A percentile compares a stretch with the other conserved stretches of the same genome.
Evolutionary conservation across 2,329 filamentous ascomycete species (phyloP).

Genomic region (Sphaerostilbella broomeana): DNA sequence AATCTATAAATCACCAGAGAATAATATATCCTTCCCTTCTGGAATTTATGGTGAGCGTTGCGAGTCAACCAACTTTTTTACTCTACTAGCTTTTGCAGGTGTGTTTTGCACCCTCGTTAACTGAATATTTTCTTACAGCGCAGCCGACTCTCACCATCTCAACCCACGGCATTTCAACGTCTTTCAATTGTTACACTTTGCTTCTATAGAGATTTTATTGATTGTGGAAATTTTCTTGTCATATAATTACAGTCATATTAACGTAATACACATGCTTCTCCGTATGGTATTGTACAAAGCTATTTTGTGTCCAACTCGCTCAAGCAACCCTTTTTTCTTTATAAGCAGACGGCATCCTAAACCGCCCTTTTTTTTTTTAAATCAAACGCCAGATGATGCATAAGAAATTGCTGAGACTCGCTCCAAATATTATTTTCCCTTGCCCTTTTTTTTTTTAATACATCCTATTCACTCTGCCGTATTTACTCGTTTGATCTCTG

Average conservation of each 20-base stretch:
- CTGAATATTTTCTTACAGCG: no score
- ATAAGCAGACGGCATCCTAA: no score
- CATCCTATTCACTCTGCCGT: neutral
- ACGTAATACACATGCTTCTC: conserved; percentile 16
- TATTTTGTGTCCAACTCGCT: conserved; percentile 1
- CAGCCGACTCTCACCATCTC: no score
- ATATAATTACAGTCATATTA: conserved; percentile 2
- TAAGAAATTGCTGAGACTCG: conserved; percentile 2
- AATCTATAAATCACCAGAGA: no score
- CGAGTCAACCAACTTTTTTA: no score
- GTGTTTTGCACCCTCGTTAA: conserved; percentile 24
- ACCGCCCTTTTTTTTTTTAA: neutral
- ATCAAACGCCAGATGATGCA: conserved; percentile 12
- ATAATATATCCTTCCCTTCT: no score
- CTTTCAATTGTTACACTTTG: no score
- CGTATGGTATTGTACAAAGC: conserved; percentile 18
- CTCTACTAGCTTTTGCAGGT: no score
- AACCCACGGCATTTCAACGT: no score
- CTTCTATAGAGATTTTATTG: no score
- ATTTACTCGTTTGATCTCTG: conserved; percentile 28
- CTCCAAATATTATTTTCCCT: neutral
- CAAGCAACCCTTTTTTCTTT: conserved; percentile 1
- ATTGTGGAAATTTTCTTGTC: conserved; percentile 1
- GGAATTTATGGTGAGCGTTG: no score
- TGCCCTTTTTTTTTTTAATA: neutral